A percentile compares a stretch with the other conserved stretches of the same genome.
phyloP scores from a whole-genome alignment of 768 basidiomycete species.

The Pleurotus ostreatus region DNA sequence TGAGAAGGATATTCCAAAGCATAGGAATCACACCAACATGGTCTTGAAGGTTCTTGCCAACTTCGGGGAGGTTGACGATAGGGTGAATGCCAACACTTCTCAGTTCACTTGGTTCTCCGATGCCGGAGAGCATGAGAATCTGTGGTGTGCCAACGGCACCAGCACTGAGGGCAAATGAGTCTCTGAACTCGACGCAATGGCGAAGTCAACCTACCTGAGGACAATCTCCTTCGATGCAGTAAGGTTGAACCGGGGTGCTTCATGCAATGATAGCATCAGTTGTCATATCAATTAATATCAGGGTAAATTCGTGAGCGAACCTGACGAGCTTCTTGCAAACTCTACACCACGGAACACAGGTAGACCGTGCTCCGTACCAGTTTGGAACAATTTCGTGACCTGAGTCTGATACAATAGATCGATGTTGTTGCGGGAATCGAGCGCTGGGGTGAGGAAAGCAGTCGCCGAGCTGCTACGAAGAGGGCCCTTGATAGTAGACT shows the following conservation, averaged over 20 bases:
- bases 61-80: conserved; percentile 17
- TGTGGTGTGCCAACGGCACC: conserved; percentile 24
- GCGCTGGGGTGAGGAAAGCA: conserved; percentile 25
- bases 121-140: conserved; percentile 21
- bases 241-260: conserved; percentile 6
- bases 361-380: conserved; percentile 4
- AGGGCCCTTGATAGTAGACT: conserved; percentile 25
- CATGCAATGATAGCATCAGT: too few species aligned
- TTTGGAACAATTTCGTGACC: conserved; percentile 23
- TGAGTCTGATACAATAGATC: conserved; percentile 30
- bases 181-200: too few species aligned
- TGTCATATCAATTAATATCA: not conserved
- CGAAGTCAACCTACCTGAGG: conserved; percentile 8
- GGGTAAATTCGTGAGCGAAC: not conserved
- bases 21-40: conserved; percentile 11
- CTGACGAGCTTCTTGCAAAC: conserved; percentile 12
- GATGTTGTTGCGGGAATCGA: conserved; percentile 27
- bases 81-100: conserved; percentile 10
- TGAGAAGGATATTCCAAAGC: conserved; percentile 13
- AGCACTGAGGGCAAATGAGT: conserved; percentile 10
- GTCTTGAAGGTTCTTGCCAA: conserved; percentile 24
- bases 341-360: conserved; percentile 19
- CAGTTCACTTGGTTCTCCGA: conserved; percentile 16
- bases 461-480: conserved; percentile 33
- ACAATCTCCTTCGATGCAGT: conserved; percentile 19